These are phyloP conservation scores for Fomes fomentarius DNA, from an alignment of 1,284 basidiomycete genomes.

Conservation along the genomic window DNA sequence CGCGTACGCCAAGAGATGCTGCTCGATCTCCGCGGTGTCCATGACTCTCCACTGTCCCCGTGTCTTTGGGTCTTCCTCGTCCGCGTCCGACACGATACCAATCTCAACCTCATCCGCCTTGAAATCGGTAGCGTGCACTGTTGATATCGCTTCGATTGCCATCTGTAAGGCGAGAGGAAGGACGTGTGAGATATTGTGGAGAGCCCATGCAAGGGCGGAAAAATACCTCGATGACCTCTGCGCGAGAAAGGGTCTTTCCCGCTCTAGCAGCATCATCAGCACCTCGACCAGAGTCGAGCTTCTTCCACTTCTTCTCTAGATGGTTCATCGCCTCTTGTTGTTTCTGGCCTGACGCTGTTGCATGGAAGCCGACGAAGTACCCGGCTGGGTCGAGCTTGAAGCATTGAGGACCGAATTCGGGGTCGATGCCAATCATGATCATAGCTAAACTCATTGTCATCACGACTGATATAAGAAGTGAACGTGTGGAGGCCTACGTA, in stretches of 20 bases:
- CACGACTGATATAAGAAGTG: neutral
- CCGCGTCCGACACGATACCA: slow-evolving; percentile 75
- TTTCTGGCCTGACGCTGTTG: slow-evolving; percentile 95
- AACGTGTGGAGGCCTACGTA: slow-evolving; percentile 42
- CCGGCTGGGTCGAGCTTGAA: slow-evolving; percentile 99
- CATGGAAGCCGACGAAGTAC: slow-evolving; percentile 98
- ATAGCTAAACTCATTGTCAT: slow-evolving; percentile 77
- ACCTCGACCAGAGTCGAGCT: slow-evolving; percentile 76
- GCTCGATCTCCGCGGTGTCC: slow-evolving; percentile 83
- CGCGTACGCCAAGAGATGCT: slow-evolving; percentile 86
- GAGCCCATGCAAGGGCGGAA: no score
- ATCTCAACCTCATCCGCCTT: slow-evolving; percentile 91
- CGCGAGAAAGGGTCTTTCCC: slow-evolving; percentile 63
- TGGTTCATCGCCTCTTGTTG: slow-evolving; percentile 99
- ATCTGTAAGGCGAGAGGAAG: slow-evolving; percentile 53
- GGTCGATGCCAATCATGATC: slow-evolving; percentile 94
- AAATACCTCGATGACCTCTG: slow-evolving; percentile 86
- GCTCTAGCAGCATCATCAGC: slow-evolving; percentile 75
- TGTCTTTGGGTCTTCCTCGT: slow-evolving; percentile 68
- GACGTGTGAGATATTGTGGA: no score
- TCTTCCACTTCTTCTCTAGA: slow-evolving; percentile 99
- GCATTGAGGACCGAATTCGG: slow-evolving; percentile 89
- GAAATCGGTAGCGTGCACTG: slow-evolving; percentile 93
- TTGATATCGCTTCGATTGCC: slow-evolving; percentile 94
- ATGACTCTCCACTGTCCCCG: slow-evolving; percentile 84